Conservation (phyloP, 495 filamentous ascomycete species). For the Patellaria atrata region DNA sequence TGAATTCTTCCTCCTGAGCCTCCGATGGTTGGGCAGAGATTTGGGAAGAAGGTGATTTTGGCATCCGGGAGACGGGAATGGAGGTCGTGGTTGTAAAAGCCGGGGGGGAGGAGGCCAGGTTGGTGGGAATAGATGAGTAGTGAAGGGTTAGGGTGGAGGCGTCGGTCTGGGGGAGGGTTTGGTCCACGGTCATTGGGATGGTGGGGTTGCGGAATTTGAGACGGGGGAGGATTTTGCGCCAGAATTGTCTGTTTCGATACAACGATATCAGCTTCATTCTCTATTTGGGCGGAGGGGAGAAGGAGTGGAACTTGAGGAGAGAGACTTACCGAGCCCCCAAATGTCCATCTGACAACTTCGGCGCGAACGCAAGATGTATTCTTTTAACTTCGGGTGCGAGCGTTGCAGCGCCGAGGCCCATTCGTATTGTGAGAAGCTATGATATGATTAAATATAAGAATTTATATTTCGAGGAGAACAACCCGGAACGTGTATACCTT, state of each 20-base stretch:
- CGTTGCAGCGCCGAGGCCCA: slow-evolving; percentile 69
- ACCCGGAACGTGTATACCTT: slow-evolving; percentile 27
- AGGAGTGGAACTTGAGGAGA: background rate
- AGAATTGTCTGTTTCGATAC: slow-evolving; percentile 56
- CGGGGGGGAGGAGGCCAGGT: slow-evolving; percentile 13
- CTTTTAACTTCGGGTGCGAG: slow-evolving; percentile 66
- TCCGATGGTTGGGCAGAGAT: slow-evolving; percentile 28
- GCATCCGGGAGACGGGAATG: slow-evolving; percentile 16
- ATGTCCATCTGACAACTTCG: slow-evolving; percentile 51
- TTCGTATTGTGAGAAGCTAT: slow-evolving; percentile 55
- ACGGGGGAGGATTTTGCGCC: slow-evolving; percentile 64
- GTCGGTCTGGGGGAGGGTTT: slow-evolving; percentile 39
- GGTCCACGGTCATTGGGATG: slow-evolving; percentile 66
- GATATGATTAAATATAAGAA: background rate
- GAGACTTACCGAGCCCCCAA: slow-evolving; percentile 68
- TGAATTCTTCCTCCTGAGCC: slow-evolving; percentile 30
- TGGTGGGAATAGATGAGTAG: slow-evolving; percentile 8
- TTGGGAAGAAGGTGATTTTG: slow-evolving; percentile 26
- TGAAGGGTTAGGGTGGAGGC: slow-evolving; percentile 60
- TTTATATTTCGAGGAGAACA: background rate
- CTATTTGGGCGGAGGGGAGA: background rate
- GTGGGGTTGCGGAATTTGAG: slow-evolving; percentile 90
- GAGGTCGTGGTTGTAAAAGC: slow-evolving; percentile 7
- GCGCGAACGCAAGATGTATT: slow-evolving; percentile 70
- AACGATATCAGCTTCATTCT: background rate